Percentiles rank a stretch among this genome's conserved stretches.
Conservation (phyloP, 176 grass and related monocot species). For the Echinochloa phyllopogon region DNA sequence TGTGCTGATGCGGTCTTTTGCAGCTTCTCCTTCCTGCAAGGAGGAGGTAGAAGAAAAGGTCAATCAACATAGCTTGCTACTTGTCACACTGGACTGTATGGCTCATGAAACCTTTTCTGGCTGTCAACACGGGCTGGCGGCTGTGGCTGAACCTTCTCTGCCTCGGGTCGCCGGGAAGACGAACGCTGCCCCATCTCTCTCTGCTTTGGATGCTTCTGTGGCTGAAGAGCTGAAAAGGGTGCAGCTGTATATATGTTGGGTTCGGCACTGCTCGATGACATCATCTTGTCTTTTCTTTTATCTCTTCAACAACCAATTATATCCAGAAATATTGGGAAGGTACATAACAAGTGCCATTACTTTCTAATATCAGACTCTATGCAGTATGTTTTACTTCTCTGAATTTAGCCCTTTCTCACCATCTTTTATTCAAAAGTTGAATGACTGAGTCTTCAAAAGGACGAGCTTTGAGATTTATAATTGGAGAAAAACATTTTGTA, state of each 20-base stretch:
- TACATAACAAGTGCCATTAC: not conserved
- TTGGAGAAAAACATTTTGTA: not conserved
- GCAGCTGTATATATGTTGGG: not conserved
- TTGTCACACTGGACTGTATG: too few species aligned
- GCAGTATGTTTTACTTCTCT: not conserved
- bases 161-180: not conserved
- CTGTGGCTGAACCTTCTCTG: not conserved
- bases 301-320: not conserved
- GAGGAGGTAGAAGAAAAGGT: conserved; percentile 6
- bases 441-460: not conserved
- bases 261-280: not conserved
- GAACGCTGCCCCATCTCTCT: conserved; percentile 29
- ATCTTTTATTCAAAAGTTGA: not conserved
- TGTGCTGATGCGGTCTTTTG: conserved; percentile 45
- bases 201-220: not conserved
- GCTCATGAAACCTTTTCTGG: not conserved
- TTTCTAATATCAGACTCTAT: not conserved
- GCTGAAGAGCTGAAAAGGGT: not conserved
- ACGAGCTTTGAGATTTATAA: not conserved
- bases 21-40: conserved; percentile 59
- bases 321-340: not conserved
- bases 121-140: not conserved
- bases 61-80: not conserved
- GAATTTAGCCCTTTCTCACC: not conserved
- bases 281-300: not conserved